Evolutionary conservation across 2,329 filamentous ascomycete genomes (phyloP).

Genomic region (Nemania sp.): DNA sequence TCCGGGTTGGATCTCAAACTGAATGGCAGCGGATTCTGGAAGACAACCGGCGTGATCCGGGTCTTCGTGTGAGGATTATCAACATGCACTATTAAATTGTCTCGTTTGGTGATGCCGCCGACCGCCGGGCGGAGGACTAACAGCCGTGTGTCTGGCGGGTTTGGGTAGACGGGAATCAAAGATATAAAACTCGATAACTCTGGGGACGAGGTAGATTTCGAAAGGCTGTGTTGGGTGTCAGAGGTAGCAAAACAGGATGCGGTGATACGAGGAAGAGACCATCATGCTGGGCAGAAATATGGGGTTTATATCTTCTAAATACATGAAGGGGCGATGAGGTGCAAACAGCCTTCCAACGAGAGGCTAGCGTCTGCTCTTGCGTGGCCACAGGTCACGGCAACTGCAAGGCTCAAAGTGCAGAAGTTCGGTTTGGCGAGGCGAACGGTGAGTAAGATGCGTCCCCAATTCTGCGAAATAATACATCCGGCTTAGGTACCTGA

Average conservation of each 20-base stretch:
- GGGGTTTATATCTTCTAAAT: conserved; percentile 14
- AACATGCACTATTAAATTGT: conserved; percentile 11
- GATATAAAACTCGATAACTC: conserved; percentile 2
- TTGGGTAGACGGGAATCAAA: not conserved
- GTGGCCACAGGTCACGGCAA: conserved; percentile 6
- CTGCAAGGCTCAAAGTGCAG: conserved; percentile 25
- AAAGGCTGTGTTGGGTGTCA: not conserved
- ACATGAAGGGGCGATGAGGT: not conserved
- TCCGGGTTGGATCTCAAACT: not conserved
- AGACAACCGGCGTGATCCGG: conserved; percentile 9
- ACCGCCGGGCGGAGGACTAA: not conserved
- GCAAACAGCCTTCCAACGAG: conserved; percentile 10
- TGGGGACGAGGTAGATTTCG: not conserved
- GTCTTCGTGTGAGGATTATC: not conserved
- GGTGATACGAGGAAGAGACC: conserved; percentile 10
- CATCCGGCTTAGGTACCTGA: not conserved
- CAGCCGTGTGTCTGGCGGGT: not conserved
- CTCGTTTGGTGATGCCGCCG: not conserved
- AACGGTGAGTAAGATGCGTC: conserved; percentile 13
- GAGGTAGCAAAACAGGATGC: conserved; percentile 7
- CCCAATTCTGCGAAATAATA: not conserved
- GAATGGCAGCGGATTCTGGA: not conserved
- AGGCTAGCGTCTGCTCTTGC: conserved; percentile 2
- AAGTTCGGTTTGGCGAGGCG: conserved; percentile 23
- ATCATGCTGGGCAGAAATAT: conserved; percentile 4